A percentile compares a stretch with the other conserved stretches of the same genome.
Evolutionary conservation across 148 eudicot genomes (phyloP).

Genomic region (Limonium bicolor): DNA sequence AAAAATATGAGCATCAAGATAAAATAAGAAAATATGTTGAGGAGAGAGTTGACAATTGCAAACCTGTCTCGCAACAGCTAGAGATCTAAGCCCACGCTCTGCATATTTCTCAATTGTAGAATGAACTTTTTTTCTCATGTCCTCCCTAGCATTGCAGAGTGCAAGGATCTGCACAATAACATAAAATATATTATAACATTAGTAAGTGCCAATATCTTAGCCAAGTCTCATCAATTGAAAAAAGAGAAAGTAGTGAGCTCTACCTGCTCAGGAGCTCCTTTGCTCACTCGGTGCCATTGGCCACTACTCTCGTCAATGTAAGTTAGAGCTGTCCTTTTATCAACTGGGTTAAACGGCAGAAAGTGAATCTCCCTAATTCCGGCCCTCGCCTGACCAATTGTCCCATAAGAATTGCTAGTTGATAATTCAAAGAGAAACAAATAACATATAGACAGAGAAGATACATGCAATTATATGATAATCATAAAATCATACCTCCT

Average conservation of each 20-base stretch:
- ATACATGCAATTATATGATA: background rate
- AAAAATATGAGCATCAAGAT: background rate
- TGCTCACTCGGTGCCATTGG: slow-evolving; percentile 29
- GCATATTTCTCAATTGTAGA: slow-evolving; percentile 50
- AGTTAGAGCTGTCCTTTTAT: slow-evolving; percentile 22
- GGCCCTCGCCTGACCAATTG: slow-evolving; percentile 22
- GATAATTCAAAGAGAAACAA: background rate
- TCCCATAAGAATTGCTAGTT: background rate
- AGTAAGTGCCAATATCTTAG: background rate
- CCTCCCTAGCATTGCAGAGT: slow-evolving; percentile 35
- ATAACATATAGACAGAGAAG: background rate
- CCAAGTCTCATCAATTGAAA: background rate
- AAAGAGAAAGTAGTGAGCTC: background rate
- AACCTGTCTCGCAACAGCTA: slow-evolving; percentile 74
- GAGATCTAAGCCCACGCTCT: slow-evolving; percentile 78
- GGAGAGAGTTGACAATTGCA: background rate
- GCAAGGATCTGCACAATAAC: slow-evolving; percentile 73
- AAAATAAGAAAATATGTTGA: background rate
- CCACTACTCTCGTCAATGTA: slow-evolving; percentile 21
- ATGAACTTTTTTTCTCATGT: slow-evolving; percentile 44
- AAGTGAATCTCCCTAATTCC: slow-evolving; percentile 28
- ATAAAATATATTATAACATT: background rate
- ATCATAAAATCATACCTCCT: no score
- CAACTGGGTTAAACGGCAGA: slow-evolving; percentile 29
- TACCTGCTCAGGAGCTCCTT: slow-evolving; percentile 41